phyloP scores from a whole-genome alignment of 1,284 basidiomycete species.

The Cutaneotrichosporon spelunceum region DNA sequence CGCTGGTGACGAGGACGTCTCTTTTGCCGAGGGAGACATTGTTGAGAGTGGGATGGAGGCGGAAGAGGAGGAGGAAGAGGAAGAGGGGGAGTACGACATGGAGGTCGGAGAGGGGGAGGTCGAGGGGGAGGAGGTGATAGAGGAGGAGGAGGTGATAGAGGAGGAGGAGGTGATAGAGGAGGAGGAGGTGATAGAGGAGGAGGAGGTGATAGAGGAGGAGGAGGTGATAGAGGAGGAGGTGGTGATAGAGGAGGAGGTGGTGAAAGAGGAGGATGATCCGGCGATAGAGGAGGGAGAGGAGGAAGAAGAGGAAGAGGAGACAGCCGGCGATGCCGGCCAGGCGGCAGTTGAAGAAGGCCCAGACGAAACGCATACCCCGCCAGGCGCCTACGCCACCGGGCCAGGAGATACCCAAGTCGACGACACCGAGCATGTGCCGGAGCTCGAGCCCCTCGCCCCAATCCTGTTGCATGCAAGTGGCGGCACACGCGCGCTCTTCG shows the following conservation, averaged over 20 bases:
- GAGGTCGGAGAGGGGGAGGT: neutral
- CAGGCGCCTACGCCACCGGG: neutral
- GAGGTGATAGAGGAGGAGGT: too few relatives aligned
- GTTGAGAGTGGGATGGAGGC: neutral
- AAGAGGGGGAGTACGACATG: too few relatives aligned
- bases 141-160: neutral
- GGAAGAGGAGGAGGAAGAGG: neutral
- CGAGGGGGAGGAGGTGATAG: neutral
- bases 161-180: too few relatives aligned
- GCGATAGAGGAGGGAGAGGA: neutral
- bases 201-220: too few relatives aligned
- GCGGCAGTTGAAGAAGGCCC: neutral
- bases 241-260: neutral
- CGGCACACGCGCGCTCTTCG: slow-evolving; percentile 35
- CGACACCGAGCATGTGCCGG: slow-evolving; percentile 2
- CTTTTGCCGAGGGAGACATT: neutral
- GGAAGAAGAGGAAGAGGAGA: neutral
- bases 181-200: too few relatives aligned
- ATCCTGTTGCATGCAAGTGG: slow-evolving; percentile 31
- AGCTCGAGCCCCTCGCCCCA: slow-evolving; percentile 16
- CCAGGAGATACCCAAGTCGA: too few relatives aligned
- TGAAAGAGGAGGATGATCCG: neutral
- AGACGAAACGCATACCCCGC: neutral
- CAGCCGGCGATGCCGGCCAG: neutral
- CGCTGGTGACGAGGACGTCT: neutral